phyloP scores from a whole-genome alignment of 768 basidiomycete species.

The Kwoniella heveanensis region DNA sequence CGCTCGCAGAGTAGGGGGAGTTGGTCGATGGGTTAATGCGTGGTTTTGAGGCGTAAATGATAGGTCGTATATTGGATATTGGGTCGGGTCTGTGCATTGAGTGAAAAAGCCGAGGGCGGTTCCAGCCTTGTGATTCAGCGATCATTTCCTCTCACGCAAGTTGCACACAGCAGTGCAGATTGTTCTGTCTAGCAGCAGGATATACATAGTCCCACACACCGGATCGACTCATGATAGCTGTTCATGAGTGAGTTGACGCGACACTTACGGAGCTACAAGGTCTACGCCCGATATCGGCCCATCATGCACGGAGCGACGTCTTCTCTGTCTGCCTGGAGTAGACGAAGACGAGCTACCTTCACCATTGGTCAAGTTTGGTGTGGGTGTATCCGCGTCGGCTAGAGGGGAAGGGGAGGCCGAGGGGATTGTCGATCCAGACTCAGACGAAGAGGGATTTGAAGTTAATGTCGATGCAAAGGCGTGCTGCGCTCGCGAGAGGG shows the following conservation, averaged over 20 bases:
- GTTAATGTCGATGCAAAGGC: conserved; percentile 10
- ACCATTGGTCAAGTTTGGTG: no score
- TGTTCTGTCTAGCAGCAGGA: no score
- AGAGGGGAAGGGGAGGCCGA: background rate
- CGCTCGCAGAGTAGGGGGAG: conserved; percentile 33
- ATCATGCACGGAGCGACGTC: conserved; percentile 3
- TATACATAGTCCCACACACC: no score
- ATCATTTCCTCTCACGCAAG: no score
- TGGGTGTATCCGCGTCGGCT: background rate
- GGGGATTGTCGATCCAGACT: background rate
- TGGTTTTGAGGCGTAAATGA: conserved; percentile 45
- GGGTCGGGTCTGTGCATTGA: conserved; percentile 51
- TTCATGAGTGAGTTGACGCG: no score
- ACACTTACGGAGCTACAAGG: conserved; percentile 49
- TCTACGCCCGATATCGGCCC: conserved; percentile 27
- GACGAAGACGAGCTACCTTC: background rate
- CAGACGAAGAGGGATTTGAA: background rate
- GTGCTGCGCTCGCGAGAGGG: background rate
- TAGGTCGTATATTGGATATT: conserved; percentile 49
- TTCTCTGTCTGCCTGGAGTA: background rate
- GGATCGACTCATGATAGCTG: no score
- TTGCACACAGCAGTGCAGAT: no score
- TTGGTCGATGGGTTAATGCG: conserved; percentile 28
- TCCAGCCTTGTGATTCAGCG: no score
- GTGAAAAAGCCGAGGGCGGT: no score